Percentiles rank a stretch among this genome's conserved stretches.
phyloP scores from a whole-genome alignment of 306 rosid genomes.

The Cyclanthera cordifolia region DNA sequence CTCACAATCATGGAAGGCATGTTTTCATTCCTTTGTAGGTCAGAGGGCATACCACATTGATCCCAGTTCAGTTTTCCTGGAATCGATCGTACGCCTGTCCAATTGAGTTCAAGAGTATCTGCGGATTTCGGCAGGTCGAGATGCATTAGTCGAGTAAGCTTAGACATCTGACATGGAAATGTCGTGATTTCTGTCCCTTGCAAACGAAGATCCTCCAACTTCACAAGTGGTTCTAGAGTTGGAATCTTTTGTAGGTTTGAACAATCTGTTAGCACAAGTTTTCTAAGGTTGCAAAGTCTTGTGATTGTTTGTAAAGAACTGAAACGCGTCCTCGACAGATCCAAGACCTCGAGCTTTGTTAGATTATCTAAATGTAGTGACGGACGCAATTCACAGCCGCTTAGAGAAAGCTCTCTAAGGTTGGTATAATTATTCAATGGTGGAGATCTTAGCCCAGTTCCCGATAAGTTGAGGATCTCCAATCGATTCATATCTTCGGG shows the following conservation, averaged over 20 bases:
- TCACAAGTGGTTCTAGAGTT: neutral
- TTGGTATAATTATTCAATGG: constrained; percentile 9
- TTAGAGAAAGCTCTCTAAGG: constrained; percentile 21
- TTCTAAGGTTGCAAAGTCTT: constrained; percentile 8
- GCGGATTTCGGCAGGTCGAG: constrained; percentile 18
- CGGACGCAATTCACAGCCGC: neutral
- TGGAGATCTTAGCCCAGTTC: constrained; percentile 7
- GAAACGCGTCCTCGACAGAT: constrained; percentile 18
- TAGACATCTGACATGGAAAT: constrained; percentile 14
- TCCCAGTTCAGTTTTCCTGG: constrained; percentile 20
- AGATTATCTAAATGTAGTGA: neutral
- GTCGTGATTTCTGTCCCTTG: constrained; percentile 13
- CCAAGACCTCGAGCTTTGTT: constrained; percentile 20
- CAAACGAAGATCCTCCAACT: constrained; percentile 24
- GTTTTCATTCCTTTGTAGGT: neutral
- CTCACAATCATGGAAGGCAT: constrained; percentile 14
- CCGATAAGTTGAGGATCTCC: constrained; percentile 20
- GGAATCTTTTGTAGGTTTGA: neutral
- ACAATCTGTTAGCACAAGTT: constrained; percentile 22
- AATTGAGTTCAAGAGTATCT: neutral
- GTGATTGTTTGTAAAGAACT: constrained; percentile 12
- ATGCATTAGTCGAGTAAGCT: constrained; percentile 8
- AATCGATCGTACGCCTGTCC: constrained; percentile 10
- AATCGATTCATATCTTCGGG: constrained; percentile 12
- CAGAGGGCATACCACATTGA: neutral